Evolutionary conservation across 768 basidiomycete species (phyloP).

Genomic region (Suillus tomentosus): DNA sequence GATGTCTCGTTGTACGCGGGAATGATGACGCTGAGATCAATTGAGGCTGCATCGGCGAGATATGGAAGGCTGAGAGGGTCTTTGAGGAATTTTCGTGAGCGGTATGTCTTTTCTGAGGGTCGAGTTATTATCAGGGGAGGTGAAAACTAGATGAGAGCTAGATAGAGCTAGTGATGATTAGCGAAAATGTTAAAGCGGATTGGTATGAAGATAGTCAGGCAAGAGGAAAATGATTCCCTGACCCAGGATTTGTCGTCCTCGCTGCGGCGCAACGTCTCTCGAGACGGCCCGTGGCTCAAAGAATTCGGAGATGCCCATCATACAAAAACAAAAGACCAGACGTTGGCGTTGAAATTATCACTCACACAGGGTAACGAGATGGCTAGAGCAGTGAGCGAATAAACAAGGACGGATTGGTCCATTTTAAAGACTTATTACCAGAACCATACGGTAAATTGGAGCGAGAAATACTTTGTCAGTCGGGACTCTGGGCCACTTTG

Average conservation of each 20-base stretch:
- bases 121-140: slow-evolving; percentile 66
- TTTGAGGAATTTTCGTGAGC: slow-evolving; percentile 52
- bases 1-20: slow-evolving; percentile 90
- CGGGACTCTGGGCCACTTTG: no score
- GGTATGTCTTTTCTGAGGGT: slow-evolving; percentile 71
- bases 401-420: no score
- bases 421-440: no score
- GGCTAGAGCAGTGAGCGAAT: no score
- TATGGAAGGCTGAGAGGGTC: slow-evolving; percentile 56
- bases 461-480: no score
- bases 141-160: slow-evolving; percentile 71
- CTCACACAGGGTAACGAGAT: no score
- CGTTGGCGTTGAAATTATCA: no score
- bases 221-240: slow-evolving; percentile 42
- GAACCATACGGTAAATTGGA: no score
- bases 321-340: no score
- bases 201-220: slow-evolving; percentile 33
- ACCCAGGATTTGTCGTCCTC: slow-evolving; percentile 63
- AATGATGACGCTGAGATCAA: slow-evolving; percentile 80
- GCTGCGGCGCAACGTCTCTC: slow-evolving; percentile 52
- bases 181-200: slow-evolving; percentile 1
- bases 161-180: slow-evolving; percentile 56
- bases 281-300: slow-evolving; percentile 70
- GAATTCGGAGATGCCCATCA: slow-evolving; percentile 64
- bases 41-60: slow-evolving; percentile 52